Conservation (phyloP, 2,329 filamentous ascomycete genomes). For the Neurospora crassa region DNA sequence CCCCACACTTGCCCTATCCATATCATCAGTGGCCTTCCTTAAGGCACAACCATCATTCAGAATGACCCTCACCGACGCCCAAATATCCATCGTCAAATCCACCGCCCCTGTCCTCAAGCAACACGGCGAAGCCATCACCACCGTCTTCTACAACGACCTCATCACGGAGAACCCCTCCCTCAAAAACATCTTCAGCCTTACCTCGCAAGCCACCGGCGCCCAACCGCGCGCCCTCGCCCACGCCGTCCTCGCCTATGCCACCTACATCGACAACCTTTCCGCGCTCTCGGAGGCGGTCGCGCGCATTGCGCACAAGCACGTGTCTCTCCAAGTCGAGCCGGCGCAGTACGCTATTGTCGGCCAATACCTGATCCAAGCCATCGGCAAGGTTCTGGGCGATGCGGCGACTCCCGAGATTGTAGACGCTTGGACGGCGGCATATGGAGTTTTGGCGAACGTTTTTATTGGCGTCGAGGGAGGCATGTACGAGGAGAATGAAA, state of each 20-base stretch:
- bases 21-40: background rate
- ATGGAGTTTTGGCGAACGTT: constrained; percentile 62
- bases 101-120: constrained; percentile 63
- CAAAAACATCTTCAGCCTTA: constrained; percentile 59
- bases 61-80: constrained; percentile 44
- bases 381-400: constrained; percentile 55
- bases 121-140: constrained; percentile 59
- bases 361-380: constrained; percentile 57
- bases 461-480: constrained; percentile 57
- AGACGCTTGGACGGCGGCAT: constrained; percentile 63
- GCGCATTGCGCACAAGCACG: constrained; percentile 62
- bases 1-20: constrained; percentile 1
- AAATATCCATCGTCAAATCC: constrained; percentile 64
- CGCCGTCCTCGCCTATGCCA: constrained; percentile 60
- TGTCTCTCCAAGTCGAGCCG: constrained; percentile 55
- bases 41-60: background rate
- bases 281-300: constrained; percentile 43
- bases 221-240: constrained; percentile 53
- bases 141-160: constrained; percentile 62
- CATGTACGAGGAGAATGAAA: constrained; percentile 44
- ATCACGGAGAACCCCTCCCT: constrained; percentile 55
- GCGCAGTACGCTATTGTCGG: constrained; percentile 65
- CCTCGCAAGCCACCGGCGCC: constrained; percentile 51
- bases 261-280: constrained; percentile 55
- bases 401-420: constrained; percentile 56